phyloP scores from a whole-genome alignment of 345 rosid genomes.

The Eucalyptus cloeziana region DNA sequence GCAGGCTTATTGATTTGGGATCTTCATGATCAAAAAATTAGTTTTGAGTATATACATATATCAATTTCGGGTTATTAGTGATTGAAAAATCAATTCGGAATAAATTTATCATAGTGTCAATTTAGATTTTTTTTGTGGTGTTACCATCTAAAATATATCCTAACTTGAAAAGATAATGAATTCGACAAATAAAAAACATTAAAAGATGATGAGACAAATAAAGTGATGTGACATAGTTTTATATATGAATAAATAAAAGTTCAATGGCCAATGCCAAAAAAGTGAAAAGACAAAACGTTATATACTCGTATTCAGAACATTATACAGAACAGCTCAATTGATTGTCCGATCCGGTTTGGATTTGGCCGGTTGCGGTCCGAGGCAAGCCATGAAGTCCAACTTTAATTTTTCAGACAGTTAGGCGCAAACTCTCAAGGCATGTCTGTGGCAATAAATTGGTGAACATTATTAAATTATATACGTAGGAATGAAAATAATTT shows the following conservation, averaged over 20 bases:
- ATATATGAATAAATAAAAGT: not conserved
- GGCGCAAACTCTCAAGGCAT: not conserved
- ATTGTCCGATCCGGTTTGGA: not conserved
- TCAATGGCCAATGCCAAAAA: not conserved
- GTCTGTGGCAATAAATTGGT: not conserved
- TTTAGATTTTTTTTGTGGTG: too few species aligned
- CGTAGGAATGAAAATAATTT: not conserved
- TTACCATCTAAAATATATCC: too few species aligned
- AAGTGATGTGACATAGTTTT: not conserved
- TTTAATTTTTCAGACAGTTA: not conserved
- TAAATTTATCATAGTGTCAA: too few species aligned
- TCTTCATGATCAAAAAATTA: too few species aligned
- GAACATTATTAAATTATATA: not conserved
- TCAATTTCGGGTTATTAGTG: not conserved
- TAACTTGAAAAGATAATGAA: not conserved
- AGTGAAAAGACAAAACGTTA: not conserved
- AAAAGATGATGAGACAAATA: not conserved
- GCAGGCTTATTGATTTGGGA: accelerated
- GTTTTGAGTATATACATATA: too few species aligned
- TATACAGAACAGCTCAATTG: not conserved
- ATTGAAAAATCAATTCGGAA: too few species aligned
- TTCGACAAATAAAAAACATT: not conserved
- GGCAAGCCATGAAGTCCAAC: not conserved
- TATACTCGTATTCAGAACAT: not conserved
- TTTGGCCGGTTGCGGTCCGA: not conserved